phyloP scores from a whole-genome alignment of 495 filamentous ascomycete genomes.

The Neurospora sp. region DNA sequence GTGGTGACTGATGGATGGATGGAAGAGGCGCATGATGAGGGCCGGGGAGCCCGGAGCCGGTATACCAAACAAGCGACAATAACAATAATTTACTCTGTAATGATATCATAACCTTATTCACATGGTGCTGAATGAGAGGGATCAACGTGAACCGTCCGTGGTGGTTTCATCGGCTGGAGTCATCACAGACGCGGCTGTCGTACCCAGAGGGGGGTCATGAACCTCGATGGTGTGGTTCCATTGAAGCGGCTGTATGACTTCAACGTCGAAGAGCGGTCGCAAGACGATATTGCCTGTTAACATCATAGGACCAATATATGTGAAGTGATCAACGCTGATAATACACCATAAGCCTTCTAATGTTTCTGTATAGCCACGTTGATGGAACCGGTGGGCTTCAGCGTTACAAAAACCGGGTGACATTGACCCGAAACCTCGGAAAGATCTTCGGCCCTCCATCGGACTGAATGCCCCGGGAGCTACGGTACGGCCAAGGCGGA shows the following conservation, averaged over 20 bases:
- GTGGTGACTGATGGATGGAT: neutral
- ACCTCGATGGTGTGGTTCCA: neutral
- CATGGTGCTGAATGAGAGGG: neutral
- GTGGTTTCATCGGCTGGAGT: neutral
- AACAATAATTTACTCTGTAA: neutral
- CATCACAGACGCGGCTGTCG: neutral
- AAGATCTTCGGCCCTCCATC: neutral
- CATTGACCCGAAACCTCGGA: neutral
- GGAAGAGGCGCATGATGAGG: neutral
- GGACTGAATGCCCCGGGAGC: neutral
- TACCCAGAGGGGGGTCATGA: neutral
- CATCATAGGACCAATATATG: neutral
- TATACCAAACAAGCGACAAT: neutral
- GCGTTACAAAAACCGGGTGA: neutral
- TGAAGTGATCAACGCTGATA: neutral
- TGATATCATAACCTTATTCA: neutral
- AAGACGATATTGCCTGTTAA: neutral
- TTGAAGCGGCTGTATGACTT: neutral
- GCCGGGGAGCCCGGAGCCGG: neutral
- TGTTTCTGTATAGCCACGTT: neutral
- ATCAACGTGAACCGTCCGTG: neutral
- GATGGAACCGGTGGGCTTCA: neutral
- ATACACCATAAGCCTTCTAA: neutral
- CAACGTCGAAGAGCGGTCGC: neutral
- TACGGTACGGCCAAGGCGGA: neutral